A percentile compares a stretch with the other conserved stretches of the same genome.
Conservation (phyloP, 176 grass and related monocot genomes). For the Bothriochloa decipiens region DNA sequence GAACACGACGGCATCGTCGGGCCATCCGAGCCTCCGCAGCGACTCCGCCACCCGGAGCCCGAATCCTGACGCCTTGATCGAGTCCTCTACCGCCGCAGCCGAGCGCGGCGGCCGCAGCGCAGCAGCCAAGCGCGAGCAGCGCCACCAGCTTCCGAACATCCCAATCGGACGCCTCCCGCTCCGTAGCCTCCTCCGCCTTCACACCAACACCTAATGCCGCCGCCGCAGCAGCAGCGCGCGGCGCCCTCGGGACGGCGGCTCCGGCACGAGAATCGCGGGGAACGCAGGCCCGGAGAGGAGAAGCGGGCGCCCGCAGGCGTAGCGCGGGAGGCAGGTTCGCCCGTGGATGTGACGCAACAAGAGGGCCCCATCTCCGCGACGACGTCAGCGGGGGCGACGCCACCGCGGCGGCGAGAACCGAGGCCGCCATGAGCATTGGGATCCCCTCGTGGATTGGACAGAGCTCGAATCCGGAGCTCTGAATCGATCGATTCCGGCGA, state of each 20-base stretch:
- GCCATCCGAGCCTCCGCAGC: slow-evolving; percentile 79
- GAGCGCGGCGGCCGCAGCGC: slow-evolving; percentile 15
- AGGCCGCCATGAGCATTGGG: slow-evolving; percentile 29
- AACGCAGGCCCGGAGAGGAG: not conserved
- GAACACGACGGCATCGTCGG: slow-evolving; percentile 85
- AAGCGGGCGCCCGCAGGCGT: not conserved
- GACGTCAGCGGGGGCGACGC: not conserved
- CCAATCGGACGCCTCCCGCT: slow-evolving; percentile 19
- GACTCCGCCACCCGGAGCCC: slow-evolving; percentile 72
- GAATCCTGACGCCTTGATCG: slow-evolving; percentile 78
- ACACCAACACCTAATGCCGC: not conserved
- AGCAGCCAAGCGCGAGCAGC: slow-evolving; percentile 35
- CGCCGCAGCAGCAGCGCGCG: not conserved
- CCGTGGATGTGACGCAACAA: not conserved
- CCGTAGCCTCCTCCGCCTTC: not conserved
- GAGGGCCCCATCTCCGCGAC: slow-evolving; percentile 19
- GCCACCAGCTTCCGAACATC: slow-evolving; percentile 8
- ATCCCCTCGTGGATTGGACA: not conserved
- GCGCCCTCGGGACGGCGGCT: not conserved
- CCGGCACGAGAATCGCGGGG: not conserved
- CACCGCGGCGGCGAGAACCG: slow-evolving; percentile 19
- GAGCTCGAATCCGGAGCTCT: not conserved
- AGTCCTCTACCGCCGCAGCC: slow-evolving; percentile 60
- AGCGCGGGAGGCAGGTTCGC: not conserved
- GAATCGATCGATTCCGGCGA: slow-evolving; percentile 12